These are phyloP conservation scores for Mycena olivaceomarginata DNA, from an alignment of 768 basidiomycete genomes.

Conservation along the genomic window DNA sequence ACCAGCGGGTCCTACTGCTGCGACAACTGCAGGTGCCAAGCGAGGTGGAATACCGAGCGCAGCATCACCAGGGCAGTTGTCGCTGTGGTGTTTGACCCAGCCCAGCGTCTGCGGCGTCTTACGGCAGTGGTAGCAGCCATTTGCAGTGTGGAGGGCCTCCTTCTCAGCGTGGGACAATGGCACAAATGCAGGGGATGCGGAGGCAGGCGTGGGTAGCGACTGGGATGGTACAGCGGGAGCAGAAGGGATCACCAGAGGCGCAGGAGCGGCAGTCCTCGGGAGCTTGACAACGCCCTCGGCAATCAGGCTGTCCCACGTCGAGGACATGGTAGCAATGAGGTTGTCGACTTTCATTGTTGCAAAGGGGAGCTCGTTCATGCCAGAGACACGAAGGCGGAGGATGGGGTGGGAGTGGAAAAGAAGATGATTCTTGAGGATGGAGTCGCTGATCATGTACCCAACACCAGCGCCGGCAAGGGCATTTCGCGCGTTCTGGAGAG, in stretches of 20 bases:
- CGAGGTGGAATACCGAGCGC: slow-evolving; percentile 15
- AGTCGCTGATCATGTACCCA: neutral
- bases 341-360: slow-evolving; percentile 5
- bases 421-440: slow-evolving; percentile 16
- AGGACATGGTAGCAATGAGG: slow-evolving; percentile 8
- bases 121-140: slow-evolving; percentile 20
- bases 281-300: slow-evolving; percentile 10
- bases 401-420: too few relatives aligned
- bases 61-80: slow-evolving; percentile 18
- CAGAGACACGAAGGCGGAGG: slow-evolving; percentile 11
- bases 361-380: too few relatives aligned
- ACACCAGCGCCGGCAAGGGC: neutral
- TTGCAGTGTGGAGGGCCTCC: slow-evolving; percentile 3
- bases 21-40: slow-evolving; percentile 5
- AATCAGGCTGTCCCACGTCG: too few relatives aligned
- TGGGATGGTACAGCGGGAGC: neutral
- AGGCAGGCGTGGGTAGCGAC: neutral
- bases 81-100: slow-evolving; percentile 18
- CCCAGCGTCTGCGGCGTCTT: slow-evolving; percentile 16
- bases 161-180: slow-evolving; percentile 26
- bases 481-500: slow-evolving; percentile 5
- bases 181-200: neutral
- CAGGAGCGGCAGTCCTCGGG: too few relatives aligned
- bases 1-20: slow-evolving; percentile 9
- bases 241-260: neutral